Percentiles rank a stretch among this genome's conserved stretches.
These are phyloP conservation scores for Eucalyptus viminalis DNA, from an alignment of 345 rosid genomes.

Conservation along the genomic window DNA sequence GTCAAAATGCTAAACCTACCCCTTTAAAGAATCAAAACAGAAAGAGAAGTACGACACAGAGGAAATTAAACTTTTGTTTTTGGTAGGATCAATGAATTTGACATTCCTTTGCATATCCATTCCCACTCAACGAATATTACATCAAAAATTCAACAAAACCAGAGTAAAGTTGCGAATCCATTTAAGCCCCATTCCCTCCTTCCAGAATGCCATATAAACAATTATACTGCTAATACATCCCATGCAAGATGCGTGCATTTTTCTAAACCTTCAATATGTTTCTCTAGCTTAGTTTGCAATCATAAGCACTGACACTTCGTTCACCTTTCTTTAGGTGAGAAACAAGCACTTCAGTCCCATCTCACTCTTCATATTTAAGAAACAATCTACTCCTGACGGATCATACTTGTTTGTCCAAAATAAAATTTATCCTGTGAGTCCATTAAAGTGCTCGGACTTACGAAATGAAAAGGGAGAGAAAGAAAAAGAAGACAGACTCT, in stretches of 20 bases:
- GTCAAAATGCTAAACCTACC: background rate
- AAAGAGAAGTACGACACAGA: background rate
- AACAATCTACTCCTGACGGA: background rate
- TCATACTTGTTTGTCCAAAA: background rate
- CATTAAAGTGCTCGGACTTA: background rate
- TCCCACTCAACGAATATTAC: background rate
- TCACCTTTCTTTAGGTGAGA: background rate
- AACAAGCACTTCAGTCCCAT: background rate
- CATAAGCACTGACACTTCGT: background rate
- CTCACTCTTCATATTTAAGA: background rate
- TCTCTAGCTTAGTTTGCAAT: background rate
- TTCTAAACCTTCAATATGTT: background rate
- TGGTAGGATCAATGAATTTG: background rate
- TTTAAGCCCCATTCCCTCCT: background rate
- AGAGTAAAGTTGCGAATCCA: background rate
- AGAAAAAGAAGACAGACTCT: background rate
- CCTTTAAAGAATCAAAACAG: background rate
- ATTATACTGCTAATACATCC: background rate
- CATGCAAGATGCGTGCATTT: background rate
- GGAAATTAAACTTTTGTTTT: background rate
- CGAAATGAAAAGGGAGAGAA: background rate
- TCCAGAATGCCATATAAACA: background rate
- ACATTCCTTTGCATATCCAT: background rate
- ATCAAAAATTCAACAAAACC: background rate
- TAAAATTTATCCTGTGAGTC: background rate